These are phyloP conservation scores for Acer campestre DNA, from an alignment of 345 rosid species.

Conservation along the genomic window DNA sequence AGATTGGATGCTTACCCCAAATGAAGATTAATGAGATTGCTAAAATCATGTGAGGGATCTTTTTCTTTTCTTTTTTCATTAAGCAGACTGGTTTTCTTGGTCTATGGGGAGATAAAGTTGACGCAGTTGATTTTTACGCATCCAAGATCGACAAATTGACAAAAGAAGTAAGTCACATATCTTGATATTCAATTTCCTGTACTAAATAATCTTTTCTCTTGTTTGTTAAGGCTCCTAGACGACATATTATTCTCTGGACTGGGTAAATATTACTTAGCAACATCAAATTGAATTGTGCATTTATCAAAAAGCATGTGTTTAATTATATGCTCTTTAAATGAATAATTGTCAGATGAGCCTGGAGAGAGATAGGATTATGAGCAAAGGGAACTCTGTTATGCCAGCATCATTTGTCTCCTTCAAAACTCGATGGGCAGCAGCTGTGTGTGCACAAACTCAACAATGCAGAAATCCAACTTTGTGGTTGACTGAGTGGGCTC, in stretches of 20 bases:
- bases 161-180: conserved; percentile 47
- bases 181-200: background rate
- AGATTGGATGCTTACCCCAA: background rate
- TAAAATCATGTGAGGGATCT: conserved; percentile 9
- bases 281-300: background rate
- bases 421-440: conserved; percentile 91
- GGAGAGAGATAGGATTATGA: conserved; percentile 61
- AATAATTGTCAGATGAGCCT: conserved; percentile 51
- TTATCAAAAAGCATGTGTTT: background rate
- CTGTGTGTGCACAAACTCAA: conserved; percentile 93
- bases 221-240: background rate
- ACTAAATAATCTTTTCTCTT: background rate
- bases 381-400: conserved; percentile 52
- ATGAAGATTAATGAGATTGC: conserved; percentile 1
- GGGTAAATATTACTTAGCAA: background rate
- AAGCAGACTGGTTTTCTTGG: conserved; percentile 77
- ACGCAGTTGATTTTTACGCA: conserved; percentile 69
- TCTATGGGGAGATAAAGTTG: conserved; percentile 65
- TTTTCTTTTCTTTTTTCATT: conserved; percentile 20
- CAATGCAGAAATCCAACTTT: conserved; percentile 82
- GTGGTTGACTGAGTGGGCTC: conserved; percentile 97
- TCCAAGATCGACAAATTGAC: conserved; percentile 63
- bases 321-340: background rate
- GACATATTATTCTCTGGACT: background rate
- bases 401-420: conserved; percentile 92